These are phyloP conservation scores for Aaosphaeria pasadenensis DNA, from an alignment of 2,329 filamentous ascomycete genomes.

Conservation along the genomic window DNA sequence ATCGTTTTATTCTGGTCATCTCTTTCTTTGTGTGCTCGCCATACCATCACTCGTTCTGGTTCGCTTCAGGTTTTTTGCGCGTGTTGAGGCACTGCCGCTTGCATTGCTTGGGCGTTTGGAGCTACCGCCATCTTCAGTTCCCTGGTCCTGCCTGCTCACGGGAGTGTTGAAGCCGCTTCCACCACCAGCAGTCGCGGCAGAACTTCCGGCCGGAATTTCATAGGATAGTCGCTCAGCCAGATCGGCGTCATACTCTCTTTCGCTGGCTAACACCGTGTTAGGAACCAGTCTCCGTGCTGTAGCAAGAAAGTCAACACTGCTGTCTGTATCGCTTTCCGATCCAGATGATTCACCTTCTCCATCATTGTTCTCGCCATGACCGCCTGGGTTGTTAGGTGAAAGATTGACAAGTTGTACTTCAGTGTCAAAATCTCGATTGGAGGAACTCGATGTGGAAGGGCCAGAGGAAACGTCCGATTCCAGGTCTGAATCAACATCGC, in stretches of 20 bases:
- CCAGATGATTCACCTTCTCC: conserved; percentile 14
- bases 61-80: conserved; percentile 12
- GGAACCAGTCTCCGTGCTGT: conserved; percentile 44
- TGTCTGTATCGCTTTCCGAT: conserved; percentile 28
- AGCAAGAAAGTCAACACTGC: conserved; percentile 45
- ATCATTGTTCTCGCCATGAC: conserved; percentile 7
- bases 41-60: conserved; percentile 14
- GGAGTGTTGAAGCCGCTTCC: conserved; percentile 49
- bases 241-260: conserved; percentile 47
- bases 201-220: conserved; percentile 48
- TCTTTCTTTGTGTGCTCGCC: neutral
- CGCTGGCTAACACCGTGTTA: conserved; percentile 36
- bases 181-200: conserved; percentile 48
- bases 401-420: neutral
- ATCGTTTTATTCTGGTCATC: too few relatives aligned
- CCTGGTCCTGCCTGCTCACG: conserved; percentile 1
- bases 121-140: conserved; percentile 2
- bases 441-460: conserved; percentile 15
- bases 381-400: neutral
- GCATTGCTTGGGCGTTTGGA: conserved; percentile 5
- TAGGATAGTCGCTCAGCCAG: conserved; percentile 48
- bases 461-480: conserved; percentile 37
- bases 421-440: neutral
- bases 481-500: conserved; percentile 32
- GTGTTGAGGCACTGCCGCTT: conserved; percentile 11